Evolutionary conservation across 106 monocot genomes (phyloP).

Genomic region (Amphibolis antarctica): DNA sequence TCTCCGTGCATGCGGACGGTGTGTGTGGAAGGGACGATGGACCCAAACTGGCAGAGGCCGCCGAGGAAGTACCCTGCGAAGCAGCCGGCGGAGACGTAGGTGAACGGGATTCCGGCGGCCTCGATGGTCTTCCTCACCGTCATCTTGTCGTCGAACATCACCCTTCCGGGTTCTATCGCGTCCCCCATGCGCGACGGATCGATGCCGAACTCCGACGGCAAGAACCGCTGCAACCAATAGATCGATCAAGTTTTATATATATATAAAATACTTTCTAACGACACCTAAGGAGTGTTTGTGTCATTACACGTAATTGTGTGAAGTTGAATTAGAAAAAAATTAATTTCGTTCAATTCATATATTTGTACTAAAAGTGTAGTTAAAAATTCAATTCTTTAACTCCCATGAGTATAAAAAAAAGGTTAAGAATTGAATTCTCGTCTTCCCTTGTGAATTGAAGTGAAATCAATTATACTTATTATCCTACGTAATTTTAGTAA

Average conservation of each 20-base stretch:
- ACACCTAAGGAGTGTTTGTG: too few species aligned
- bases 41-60: conserved; percentile 32
- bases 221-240: conserved; percentile 34
- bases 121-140: conserved; percentile 38
- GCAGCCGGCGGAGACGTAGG: conserved; percentile 42
- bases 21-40: conserved; percentile 31
- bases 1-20: conserved; percentile 26
- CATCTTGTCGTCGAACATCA: conserved; percentile 53
- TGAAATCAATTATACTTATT: too few species aligned
- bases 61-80: conserved; percentile 56
- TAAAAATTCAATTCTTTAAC: too few species aligned
- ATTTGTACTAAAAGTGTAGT: too few species aligned
- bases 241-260: neutral
- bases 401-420: too few species aligned
- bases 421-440: too few species aligned
- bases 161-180: conserved; percentile 32
- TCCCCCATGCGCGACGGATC: conserved; percentile 45
- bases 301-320: too few species aligned
- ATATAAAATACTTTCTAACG: too few species aligned
- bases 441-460: too few species aligned
- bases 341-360: too few species aligned
- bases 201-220: conserved; percentile 58
- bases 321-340: too few species aligned
- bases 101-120: conserved; percentile 39
- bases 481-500: too few species aligned